phyloP scores from a whole-genome alignment of 306 rosid species.

The Dalbergia cultrata region DNA sequence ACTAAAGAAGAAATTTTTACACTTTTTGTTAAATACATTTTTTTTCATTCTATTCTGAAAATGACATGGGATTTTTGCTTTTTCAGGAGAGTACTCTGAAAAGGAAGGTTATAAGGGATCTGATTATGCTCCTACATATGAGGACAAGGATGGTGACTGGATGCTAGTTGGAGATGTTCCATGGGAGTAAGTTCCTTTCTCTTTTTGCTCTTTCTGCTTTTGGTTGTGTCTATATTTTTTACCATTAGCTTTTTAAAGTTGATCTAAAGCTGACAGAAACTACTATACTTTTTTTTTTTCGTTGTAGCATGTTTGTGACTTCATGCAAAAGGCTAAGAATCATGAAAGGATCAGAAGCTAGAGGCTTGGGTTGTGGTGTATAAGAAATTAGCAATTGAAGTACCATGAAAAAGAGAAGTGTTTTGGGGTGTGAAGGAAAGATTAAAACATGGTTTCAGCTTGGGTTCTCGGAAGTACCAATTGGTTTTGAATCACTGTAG shows the following conservation, averaged over 20 bases:
- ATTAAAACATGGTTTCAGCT: slow-evolving; percentile 53
- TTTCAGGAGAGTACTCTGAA: slow-evolving; percentile 78
- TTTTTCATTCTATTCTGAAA: neutral
- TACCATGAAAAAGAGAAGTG: slow-evolving; percentile 13
- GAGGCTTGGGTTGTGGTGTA: slow-evolving; percentile 81
- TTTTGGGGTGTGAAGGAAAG: slow-evolving; percentile 42
- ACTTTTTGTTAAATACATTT: neutral
- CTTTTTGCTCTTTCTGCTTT: slow-evolving; percentile 15
- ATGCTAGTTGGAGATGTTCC: slow-evolving; percentile 99
- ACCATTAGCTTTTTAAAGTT: neutral
- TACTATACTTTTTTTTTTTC: slow-evolving; percentile 21
- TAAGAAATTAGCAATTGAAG: slow-evolving; percentile 41
- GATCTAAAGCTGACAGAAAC: slow-evolving; percentile 37
- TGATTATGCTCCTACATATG: slow-evolving; percentile 85
- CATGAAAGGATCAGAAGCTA: slow-evolving; percentile 91
- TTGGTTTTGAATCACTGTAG: slow-evolving; percentile 43
- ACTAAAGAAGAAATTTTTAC: too few relatives aligned
- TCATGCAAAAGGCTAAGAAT: slow-evolving; percentile 92
- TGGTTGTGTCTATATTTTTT: neutral
- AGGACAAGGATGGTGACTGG: slow-evolving; percentile 97
- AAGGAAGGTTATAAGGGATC: slow-evolving; percentile 94
- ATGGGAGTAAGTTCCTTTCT: slow-evolving; percentile 78
- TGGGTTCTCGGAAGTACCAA: slow-evolving; percentile 67
- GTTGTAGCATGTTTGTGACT: slow-evolving; percentile 82
- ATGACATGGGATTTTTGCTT: slow-evolving; percentile 14